A percentile compares a stretch with the other conserved stretches of the same genome.
phyloP scores from a whole-genome alignment of 331 rosid species.

The Saraca asoca region DNA sequence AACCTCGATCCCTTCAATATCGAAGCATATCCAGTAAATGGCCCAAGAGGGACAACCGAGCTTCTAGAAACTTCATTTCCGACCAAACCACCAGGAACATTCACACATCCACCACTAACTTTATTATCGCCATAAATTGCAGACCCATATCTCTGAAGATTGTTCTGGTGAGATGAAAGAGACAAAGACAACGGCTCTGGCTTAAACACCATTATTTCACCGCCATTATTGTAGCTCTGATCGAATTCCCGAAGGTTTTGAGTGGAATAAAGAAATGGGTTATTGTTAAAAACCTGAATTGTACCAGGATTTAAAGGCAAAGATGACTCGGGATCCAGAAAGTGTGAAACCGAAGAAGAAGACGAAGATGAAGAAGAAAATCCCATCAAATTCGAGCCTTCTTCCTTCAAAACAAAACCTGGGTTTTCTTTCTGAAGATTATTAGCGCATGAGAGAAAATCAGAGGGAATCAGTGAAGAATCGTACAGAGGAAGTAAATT shows the following conservation, averaged over 20 bases:
- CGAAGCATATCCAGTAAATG: slow-evolving; percentile 71
- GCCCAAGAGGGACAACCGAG: slow-evolving; percentile 57
- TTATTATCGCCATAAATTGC: slow-evolving; percentile 26
- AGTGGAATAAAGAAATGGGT: slow-evolving; percentile 41
- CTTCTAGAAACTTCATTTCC: slow-evolving; percentile 39
- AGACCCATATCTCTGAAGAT: slow-evolving; percentile 46
- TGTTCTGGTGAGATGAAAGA: slow-evolving; percentile 46
- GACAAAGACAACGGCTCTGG: slow-evolving; percentile 77
- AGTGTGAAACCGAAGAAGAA: slow-evolving; percentile 31
- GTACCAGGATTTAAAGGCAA: slow-evolving; percentile 37
- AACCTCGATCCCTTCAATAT: slow-evolving; percentile 78
- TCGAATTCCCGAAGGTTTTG: slow-evolving; percentile 50
- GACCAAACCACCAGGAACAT: slow-evolving; percentile 36
- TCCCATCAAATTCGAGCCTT: slow-evolving; percentile 49
- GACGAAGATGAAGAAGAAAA: slow-evolving; percentile 44
- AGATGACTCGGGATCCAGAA: slow-evolving; percentile 52
- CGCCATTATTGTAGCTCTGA: slow-evolving; percentile 28
- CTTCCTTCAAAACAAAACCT: slow-evolving; percentile 38
- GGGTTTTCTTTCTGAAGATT: slow-evolving; percentile 16
- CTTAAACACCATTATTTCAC: slow-evolving; percentile 43
- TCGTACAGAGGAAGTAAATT: slow-evolving; percentile 50
- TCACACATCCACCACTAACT: slow-evolving; percentile 27
- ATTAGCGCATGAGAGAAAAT: slow-evolving; percentile 39
- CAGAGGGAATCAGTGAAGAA: slow-evolving; percentile 52
- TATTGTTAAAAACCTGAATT: slow-evolving; percentile 40